A percentile compares a stretch with the other conserved stretches of the same genome.
These are phyloP conservation scores for Flaveria sonorensis DNA, from an alignment of 129 eudicot genomes.

Conservation along the genomic window DNA sequence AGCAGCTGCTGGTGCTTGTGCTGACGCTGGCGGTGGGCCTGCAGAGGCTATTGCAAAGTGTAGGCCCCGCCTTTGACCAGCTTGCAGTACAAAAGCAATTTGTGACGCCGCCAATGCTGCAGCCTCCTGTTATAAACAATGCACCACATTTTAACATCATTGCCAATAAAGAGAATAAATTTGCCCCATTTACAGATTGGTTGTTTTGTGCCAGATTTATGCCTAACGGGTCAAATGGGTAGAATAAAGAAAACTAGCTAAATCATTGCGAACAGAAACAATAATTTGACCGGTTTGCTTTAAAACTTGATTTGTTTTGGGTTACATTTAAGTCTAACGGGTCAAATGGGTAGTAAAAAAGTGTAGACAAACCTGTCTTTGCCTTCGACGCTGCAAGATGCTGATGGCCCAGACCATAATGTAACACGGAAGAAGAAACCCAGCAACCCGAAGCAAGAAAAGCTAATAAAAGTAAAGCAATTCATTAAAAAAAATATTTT, in stretches of 20 bases:
- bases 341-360: neutral
- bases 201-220: neutral
- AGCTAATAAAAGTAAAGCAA: slow-evolving; percentile 47
- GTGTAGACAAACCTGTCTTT: slow-evolving; percentile 65
- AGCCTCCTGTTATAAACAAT: slow-evolving; percentile 53
- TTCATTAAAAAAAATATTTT: neutral
- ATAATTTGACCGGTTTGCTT: neutral
- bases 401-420: slow-evolving; percentile 91
- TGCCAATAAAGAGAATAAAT: neutral
- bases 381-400: slow-evolving; percentile 89
- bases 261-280: neutral
- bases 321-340: too few species aligned
- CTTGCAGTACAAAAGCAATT: slow-evolving; percentile 55
- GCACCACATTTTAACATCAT: neutral
- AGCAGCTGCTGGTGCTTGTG: slow-evolving; percentile 36
- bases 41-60: slow-evolving; percentile 50
- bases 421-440: slow-evolving; percentile 93
- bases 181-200: neutral
- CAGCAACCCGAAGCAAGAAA: slow-evolving; percentile 79
- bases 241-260: neutral
- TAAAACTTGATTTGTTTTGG: too few species aligned
- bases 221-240: neutral
- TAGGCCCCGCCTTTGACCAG: slow-evolving; percentile 57
- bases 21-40: slow-evolving; percentile 28
- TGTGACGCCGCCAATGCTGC: slow-evolving; percentile 80